Evolutionary conservation across 225 moss, liverwort and hornwort species (phyloP), one percentile per base, ranked within the genome.

Genomic region (Straminergon stramineum): DNA sequence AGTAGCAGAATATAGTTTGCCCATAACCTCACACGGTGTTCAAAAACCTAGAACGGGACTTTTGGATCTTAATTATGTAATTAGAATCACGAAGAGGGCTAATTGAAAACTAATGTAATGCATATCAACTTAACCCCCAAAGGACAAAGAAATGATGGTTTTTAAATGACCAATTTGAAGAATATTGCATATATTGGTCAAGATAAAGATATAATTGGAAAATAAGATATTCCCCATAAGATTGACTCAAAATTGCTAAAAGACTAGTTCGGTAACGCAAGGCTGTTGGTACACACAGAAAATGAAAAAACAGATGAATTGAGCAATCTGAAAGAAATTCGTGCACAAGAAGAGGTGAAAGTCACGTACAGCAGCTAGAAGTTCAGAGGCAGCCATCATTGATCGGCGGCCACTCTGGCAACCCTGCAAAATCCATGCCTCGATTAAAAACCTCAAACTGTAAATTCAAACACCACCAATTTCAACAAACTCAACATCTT

Each of bases 401-500:
- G 99, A 99, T 81, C 99, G 93, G 79, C 94, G 95, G 52, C 99
- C 99, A 90, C 96, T 99, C 88, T 94, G 87, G 90, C 99, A 99
- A 87, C 95, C 96, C 98, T 98, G 95, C 84, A 90, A 84, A 89
- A 58, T 48, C 61, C 84, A 90, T 17, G 64, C 69, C 58, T 61
- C 58, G 43, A 75, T 81, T 92, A 48, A 82, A 89, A 76, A 45
- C 56, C 32, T 78, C 69, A 67, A 28, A 74, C 57, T 79, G 68
- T 10, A 60, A 81, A 83, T 81, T 45, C 79, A 80, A 71, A 68
- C 15, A 74, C 27, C 41, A 88, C 83, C 60, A 60, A 79, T 24
- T 58, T 75, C 35, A 43, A 88, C 62, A 88, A 67, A 81, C 32
- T 90, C 68, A 24, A 43, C 35, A 21, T 34, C 75, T 80, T 43